Evolutionary conservation across 805 yeast genomes (phyloP).

Genomic region (Yamadazyma takamatsuzukensis): DNA sequence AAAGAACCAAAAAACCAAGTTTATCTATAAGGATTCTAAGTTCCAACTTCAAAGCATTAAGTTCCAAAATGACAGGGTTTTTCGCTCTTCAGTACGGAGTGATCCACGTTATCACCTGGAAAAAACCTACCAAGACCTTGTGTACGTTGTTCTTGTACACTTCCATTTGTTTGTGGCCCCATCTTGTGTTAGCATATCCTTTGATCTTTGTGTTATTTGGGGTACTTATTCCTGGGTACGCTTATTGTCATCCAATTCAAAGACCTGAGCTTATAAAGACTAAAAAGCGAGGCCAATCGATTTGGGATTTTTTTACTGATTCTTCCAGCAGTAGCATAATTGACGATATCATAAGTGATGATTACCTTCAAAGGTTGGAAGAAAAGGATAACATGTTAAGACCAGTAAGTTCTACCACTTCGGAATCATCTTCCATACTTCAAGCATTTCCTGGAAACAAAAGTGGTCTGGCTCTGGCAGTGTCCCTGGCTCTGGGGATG

Average conservation of each 20-base stretch:
- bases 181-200: constrained; percentile 62
- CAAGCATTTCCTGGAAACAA: constrained; percentile 4
- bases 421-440: constrained; percentile 14
- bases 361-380: constrained; percentile 10
- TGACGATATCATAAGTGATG: constrained; percentile 27
- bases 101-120: constrained; percentile 68
- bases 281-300: constrained; percentile 51
- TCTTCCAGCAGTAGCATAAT: constrained; percentile 29
- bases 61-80: constrained; percentile 51
- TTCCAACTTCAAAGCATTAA: constrained; percentile 55
- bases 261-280: constrained; percentile 42
- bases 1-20: constrained; percentile 42
- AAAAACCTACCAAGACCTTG: constrained; percentile 66
- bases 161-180: constrained; percentile 67
- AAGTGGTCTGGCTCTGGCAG: neutral
- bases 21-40: constrained; percentile 56
- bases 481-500: constrained; percentile 1
- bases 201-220: constrained; percentile 51
- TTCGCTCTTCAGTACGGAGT: constrained; percentile 61
- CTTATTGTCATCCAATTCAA: constrained; percentile 60
- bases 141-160: constrained; percentile 59
- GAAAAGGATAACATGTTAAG: constrained; percentile 7
- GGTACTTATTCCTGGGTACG: constrained; percentile 67
- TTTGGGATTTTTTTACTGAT: constrained; percentile 39
- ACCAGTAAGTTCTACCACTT: constrained; percentile 13